These are phyloP conservation scores for Beauveria australis DNA, from an alignment of 2,329 filamentous ascomycete genomes.

Conservation along the genomic window DNA sequence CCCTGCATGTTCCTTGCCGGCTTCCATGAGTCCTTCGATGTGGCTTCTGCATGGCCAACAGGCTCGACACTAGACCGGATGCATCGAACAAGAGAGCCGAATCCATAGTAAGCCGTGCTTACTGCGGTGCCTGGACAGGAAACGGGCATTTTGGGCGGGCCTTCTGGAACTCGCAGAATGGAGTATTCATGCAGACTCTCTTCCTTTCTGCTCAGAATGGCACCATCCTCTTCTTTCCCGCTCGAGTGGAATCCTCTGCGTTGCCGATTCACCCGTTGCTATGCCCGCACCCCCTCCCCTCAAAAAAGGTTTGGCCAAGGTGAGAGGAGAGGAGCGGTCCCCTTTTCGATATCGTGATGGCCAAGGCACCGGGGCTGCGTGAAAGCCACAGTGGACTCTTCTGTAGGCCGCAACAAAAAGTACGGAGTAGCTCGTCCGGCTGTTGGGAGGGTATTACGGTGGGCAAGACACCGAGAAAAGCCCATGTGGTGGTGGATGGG, in stretches of 20 bases:
- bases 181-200: neutral
- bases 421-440: neutral
- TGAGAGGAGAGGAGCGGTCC: too few species aligned
- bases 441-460: neutral
- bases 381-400: neutral
- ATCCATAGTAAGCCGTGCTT: neutral
- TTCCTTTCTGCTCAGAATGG: neutral
- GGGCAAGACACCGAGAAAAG: neutral
- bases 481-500: neutral
- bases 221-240: neutral
- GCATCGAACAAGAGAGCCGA: neutral
- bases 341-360: neutral
- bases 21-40: neutral
- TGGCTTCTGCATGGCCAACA: neutral
- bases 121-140: neutral
- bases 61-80: neutral
- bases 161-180: conserved; percentile 7
- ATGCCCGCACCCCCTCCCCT: neutral
- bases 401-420: neutral
- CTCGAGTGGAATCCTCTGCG: neutral
- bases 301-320: neutral
- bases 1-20: neutral
- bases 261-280: conserved; percentile 8
- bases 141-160: neutral
- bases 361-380: too few species aligned